Evolutionary conservation across 2,329 filamentous ascomycete species (phyloP).

Genomic region (Penicillium sp.): DNA sequence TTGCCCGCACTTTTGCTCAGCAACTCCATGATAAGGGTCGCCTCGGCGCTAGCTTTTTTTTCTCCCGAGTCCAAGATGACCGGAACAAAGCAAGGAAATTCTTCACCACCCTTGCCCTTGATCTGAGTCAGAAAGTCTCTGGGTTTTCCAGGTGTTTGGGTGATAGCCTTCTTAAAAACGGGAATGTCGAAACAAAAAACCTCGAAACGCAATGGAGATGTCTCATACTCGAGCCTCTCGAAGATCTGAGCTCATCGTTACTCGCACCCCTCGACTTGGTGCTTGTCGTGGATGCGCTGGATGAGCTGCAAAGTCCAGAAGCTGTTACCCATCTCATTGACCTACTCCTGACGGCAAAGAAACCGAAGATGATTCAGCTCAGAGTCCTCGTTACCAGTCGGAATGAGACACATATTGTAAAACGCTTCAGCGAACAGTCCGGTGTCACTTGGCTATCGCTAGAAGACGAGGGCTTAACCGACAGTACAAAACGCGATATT

Average conservation of each 20-base stretch:
- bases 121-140: background rate
- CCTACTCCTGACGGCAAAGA: too few relatives aligned
- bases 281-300: background rate
- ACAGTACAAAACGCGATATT: background rate
- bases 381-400: background rate
- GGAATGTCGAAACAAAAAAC: too few relatives aligned
- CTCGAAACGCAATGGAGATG: too few relatives aligned
- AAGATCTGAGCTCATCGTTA: too few relatives aligned
- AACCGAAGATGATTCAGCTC: background rate
- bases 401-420: background rate
- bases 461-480: background rate
- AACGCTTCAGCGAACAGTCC: background rate
- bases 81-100: background rate
- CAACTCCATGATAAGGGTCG: background rate
- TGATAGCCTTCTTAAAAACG: too few relatives aligned
- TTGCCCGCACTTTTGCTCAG: background rate
- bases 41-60: background rate
- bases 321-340: background rate
- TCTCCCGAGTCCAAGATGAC: background rate
- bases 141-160: too few relatives aligned
- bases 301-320: background rate
- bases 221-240: too few relatives aligned
- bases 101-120: background rate
- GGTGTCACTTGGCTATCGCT: too few relatives aligned
- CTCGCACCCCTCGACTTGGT: too few relatives aligned